phyloP scores from a whole-genome alignment of 2,329 filamentous ascomycete genomes.

The Neofusicoccum umdonicola region DNA sequence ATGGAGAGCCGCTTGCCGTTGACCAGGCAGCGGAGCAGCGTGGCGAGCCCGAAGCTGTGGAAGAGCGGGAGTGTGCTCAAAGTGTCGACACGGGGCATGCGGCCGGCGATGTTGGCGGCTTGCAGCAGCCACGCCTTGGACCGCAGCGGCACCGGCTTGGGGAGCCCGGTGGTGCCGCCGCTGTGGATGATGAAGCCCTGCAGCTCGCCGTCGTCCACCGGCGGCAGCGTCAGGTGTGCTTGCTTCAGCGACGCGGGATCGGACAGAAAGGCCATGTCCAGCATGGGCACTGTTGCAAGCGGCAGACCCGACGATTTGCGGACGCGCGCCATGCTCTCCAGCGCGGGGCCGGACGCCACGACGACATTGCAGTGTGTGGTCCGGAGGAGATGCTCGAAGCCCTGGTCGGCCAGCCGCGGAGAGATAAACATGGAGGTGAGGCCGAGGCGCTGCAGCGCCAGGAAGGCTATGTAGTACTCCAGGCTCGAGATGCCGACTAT shows the following conservation, averaged over 20 bases:
- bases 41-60: conserved; percentile 15
- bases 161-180: conserved; percentile 59
- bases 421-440: conserved; percentile 56
- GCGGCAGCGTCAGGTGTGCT: not conserved
- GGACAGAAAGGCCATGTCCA: not conserved
- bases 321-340: not conserved
- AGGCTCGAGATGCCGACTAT: conserved; percentile 10
- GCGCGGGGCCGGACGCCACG: not conserved
- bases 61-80: conserved; percentile 8
- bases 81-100: conserved; percentile 2
- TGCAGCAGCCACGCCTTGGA: not conserved
- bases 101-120: conserved; percentile 4
- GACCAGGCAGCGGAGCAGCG: not conserved
- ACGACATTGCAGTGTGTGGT: not conserved
- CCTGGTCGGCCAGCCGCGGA: conserved; percentile 46
- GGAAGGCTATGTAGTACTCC: conserved; percentile 41
- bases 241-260: not conserved
- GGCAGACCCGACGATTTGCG: not conserved
- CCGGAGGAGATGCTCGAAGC: conserved; percentile 5
- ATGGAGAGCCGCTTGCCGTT: not conserved
- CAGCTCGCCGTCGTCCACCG: not conserved
- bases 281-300: not conserved
- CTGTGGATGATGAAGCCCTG: conserved; percentile 35
- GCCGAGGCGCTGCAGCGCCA: conserved; percentile 56
- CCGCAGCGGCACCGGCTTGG: conserved; percentile 42